Evolutionary conservation across 352 stramenopile genomes (phyloP).

Genomic region (Phytophthora litchii): DNA sequence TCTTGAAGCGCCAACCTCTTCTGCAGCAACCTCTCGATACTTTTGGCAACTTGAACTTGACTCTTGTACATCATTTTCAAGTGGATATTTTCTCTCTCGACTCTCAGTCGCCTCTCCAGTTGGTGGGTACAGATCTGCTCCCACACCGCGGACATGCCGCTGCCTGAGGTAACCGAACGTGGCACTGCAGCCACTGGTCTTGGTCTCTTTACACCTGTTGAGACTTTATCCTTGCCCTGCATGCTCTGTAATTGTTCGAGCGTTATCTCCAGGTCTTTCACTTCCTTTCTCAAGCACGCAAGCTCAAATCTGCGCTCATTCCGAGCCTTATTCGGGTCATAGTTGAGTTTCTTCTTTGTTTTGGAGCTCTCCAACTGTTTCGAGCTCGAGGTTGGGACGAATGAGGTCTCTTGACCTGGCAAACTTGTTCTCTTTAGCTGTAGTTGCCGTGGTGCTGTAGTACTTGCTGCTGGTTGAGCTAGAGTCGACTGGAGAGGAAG

Average conservation of each 20-base stretch:
- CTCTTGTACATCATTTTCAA: slow-evolving; percentile 48
- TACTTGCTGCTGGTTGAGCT: neutral
- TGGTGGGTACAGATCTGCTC: slow-evolving; percentile 38
- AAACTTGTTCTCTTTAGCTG: slow-evolving; percentile 11
- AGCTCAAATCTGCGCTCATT: slow-evolving; percentile 43
- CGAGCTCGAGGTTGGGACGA: slow-evolving; percentile 2
- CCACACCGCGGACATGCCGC: slow-evolving; percentile 34
- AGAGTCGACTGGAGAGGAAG: neutral
- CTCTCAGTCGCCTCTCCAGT: slow-evolving; percentile 23
- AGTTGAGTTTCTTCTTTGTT: slow-evolving; percentile 39
- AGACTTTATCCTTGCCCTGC: slow-evolving; percentile 4
- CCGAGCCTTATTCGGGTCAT: slow-evolving; percentile 41
- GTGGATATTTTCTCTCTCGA: slow-evolving; percentile 42
- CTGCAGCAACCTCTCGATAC: slow-evolving; percentile 34
- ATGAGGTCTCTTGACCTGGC: neutral
- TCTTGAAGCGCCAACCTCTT: slow-evolving; percentile 29
- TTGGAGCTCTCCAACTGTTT: slow-evolving; percentile 8
- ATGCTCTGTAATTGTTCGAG: slow-evolving; percentile 33
- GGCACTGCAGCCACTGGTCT: slow-evolving; percentile 1
- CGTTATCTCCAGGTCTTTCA: slow-evolving; percentile 37
- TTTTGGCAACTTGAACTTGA: slow-evolving; percentile 35
- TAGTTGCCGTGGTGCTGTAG: neutral
- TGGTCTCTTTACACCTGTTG: slow-evolving; percentile 14
- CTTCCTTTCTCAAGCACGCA: slow-evolving; percentile 37
- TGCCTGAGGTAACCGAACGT: neutral